A percentile compares a stretch with the other conserved stretches of the same genome.
These are phyloP conservation scores for Diaporthe nobilis DNA, from an alignment of 2,329 filamentous ascomycete species.

Conservation along the genomic window DNA sequence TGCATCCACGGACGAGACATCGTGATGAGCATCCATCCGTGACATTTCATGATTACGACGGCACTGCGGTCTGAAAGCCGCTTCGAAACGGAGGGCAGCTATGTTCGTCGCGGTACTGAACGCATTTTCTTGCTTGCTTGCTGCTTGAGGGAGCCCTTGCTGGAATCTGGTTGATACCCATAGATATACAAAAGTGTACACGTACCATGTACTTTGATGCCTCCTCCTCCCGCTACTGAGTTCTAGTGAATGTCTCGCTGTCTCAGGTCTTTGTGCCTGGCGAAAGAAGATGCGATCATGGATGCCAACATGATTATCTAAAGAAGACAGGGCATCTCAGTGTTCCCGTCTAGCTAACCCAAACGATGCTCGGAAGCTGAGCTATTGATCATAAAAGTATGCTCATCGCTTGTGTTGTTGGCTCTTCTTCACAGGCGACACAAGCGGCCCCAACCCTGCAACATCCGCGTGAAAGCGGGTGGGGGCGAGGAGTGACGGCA, in stretches of 20 bases:
- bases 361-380: not conserved
- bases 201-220: not conserved
- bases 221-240: not conserved
- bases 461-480: not conserved
- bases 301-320: not conserved
- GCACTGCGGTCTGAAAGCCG: not conserved
- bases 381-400: not conserved
- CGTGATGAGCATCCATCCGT: not conserved
- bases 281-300: not conserved
- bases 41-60: not conserved
- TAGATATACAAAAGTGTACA: conserved; percentile 14
- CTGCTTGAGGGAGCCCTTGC: not conserved
- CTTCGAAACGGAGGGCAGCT: no score
- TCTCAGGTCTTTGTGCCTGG: not conserved
- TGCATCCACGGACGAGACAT: not conserved
- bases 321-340: not conserved
- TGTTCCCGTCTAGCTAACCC: no score
- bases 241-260: not conserved
- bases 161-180: conserved; percentile 27
- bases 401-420: not conserved
- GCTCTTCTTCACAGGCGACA: not conserved
- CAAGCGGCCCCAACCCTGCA: not conserved
- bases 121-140: not conserved
- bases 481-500: not conserved
- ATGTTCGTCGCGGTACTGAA: not conserved